These are phyloP conservation scores for Candida piceae DNA, from an alignment of 805 yeast genomes.

Conservation along the genomic window DNA sequence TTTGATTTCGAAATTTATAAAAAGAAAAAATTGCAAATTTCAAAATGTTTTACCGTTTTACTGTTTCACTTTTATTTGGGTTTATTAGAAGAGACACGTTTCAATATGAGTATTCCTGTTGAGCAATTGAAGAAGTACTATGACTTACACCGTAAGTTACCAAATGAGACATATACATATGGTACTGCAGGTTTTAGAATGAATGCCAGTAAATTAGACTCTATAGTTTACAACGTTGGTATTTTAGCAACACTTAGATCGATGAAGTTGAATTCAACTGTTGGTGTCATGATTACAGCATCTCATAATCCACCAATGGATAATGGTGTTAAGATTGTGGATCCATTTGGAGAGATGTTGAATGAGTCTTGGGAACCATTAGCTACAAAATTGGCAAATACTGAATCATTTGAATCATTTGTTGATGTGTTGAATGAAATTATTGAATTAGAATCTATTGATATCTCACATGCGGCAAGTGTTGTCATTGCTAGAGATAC, in stretches of 20 bases:
- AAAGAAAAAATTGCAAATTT: too few species aligned
- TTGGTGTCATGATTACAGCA: constrained; percentile 97
- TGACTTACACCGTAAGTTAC: constrained; percentile 41
- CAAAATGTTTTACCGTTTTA: too few species aligned
- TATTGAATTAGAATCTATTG: constrained; percentile 39
- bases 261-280: constrained; percentile 52
- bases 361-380: constrained; percentile 75
- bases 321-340: constrained; percentile 91
- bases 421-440: constrained; percentile 34
- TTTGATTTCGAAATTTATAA: too few species aligned
- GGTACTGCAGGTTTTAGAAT: constrained; percentile 99
- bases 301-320: constrained; percentile 91
- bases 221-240: constrained; percentile 81
- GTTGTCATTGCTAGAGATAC: constrained; percentile 83
- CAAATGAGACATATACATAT: constrained; percentile 46
- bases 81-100: too few species aligned
- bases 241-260: constrained; percentile 80
- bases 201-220: constrained; percentile 62
- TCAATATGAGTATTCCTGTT: too few species aligned
- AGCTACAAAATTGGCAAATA: constrained; percentile 79
- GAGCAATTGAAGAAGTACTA: constrained; percentile 11
- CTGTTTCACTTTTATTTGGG: too few species aligned
- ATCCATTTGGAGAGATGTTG: constrained; percentile 89
- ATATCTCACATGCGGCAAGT: constrained; percentile 35
- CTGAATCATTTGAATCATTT: constrained; percentile 43